Evolutionary conservation across 208 protist species (phyloP).

Genomic region (Crithidia thermophila): DNA sequence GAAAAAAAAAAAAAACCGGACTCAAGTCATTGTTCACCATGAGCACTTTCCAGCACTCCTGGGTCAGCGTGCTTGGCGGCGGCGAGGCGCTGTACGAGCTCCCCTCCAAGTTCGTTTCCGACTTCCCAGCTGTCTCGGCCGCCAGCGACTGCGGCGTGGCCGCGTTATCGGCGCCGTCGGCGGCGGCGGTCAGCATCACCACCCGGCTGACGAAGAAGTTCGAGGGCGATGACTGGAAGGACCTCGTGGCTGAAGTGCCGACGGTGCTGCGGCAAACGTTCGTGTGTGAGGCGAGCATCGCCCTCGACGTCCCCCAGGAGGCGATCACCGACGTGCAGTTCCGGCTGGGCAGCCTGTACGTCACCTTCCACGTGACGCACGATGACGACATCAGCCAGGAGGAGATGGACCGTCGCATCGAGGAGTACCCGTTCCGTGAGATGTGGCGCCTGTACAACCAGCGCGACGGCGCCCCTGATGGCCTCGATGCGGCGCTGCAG

Average conservation of each 20-base stretch:
- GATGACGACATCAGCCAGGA: conserved; percentile 71
- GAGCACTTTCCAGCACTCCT: conserved; percentile 10
- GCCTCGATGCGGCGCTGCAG: conserved; percentile 63
- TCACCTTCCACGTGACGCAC: conserved; percentile 83
- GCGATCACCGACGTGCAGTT: conserved; percentile 57
- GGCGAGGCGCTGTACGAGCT: conserved; percentile 1
- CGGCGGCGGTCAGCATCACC: neutral
- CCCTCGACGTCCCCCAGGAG: conserved; percentile 44
- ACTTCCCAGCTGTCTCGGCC: neutral
- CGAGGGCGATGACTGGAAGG: conserved; percentile 78
- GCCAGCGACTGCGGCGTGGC: neutral
- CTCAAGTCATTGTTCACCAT: no score
- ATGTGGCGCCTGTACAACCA: conserved; percentile 82
- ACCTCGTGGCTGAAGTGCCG: conserved; percentile 41
- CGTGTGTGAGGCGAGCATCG: conserved; percentile 53
- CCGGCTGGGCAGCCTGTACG: conserved; percentile 83
- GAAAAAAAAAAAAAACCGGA: neutral
- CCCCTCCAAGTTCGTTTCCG: neutral
- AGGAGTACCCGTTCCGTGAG: conserved; percentile 79
- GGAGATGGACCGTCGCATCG: conserved; percentile 74
- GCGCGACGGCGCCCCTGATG: conserved; percentile 54
- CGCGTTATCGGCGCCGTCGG: neutral
- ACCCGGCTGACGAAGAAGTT: conserved; percentile 64
- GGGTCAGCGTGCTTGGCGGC: conserved; percentile 23
- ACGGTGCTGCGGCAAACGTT: conserved; percentile 53